Base-by-base conservation (phyloP, 1,284 basidiomycete genomes). In the Rhodofomes roseus region DNA sequence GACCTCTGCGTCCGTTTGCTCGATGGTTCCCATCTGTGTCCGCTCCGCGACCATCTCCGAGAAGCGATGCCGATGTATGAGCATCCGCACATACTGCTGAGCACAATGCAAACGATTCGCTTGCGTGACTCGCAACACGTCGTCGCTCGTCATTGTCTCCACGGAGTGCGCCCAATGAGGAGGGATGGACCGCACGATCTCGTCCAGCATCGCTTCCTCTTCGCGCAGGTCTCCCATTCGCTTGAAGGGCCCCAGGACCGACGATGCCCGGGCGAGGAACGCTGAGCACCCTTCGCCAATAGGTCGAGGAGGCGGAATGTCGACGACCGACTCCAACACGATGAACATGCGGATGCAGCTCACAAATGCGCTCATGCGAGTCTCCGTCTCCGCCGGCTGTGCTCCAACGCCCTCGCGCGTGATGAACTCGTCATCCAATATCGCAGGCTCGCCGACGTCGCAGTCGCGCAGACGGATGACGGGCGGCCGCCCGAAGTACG, bases 371-470 rank as follows among this genome's bases (percentile, higher is more conserved):
- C 82, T 82, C 77, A 95, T 83, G 52, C 92, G 81, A 67, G 85
- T 89, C 65, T 89, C 85, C 12, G 82, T 85, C 22, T 89, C 88
- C 5, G 81, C 77, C 1, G 89, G 85, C 61, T 91, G 90, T 1
- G 82, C 73, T 20, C 84, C 82, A 41, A 92, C 76, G 18, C 83
- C 82, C 11, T 93, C 92, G 22, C 78, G 81, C 1, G 90, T 87
- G 65, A 95, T 88, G 72, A 83, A 91, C 70, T 96, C 93, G 71
- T 96, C 93, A 70, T 95, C 93, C n/a, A 95, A 83, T 22, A 89
- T 80, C 9, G 86, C 75, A 1, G 93, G 92, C 71, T 95, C 93
- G 6, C 84, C 82, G 14, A 94, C 88, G 70, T 96, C 93, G 73
- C 92, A 95, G 71, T 95, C 93, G 60, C 90, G 81, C 61, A 95